Conservation (phyloP, 1,139 yeast species). For the Arxiozyma slooffiae region DNA sequence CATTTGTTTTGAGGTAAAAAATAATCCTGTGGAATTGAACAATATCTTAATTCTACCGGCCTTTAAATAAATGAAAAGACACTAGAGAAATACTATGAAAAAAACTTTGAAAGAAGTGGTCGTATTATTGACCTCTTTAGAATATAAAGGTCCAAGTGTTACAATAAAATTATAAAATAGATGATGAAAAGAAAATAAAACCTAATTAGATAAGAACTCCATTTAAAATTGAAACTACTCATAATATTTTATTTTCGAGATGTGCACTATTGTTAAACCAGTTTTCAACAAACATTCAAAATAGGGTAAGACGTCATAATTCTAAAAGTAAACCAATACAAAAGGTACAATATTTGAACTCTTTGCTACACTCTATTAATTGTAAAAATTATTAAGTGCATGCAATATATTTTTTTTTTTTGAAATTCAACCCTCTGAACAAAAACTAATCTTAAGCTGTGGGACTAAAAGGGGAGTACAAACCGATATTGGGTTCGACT, state of each 20-base stretch:
- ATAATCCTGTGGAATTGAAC: constrained; percentile 13
- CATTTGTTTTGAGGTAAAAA: constrained; percentile 29
- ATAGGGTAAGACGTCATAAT: constrained; percentile 31
- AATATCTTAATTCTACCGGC: constrained; percentile 37
- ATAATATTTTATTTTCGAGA: constrained; percentile 56
- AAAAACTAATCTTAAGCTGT: constrained; percentile 70
- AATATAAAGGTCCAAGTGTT: constrained; percentile 70
- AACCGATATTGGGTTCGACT: constrained; percentile 66
- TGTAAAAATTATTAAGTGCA: constrained; percentile 38
- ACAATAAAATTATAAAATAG: constrained; percentile 41
- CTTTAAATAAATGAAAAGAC: constrained; percentile 17
- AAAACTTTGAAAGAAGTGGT: constrained; percentile 13
- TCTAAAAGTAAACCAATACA: constrained; percentile 9
- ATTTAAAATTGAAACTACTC: constrained; percentile 42
- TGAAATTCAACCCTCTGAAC: constrained; percentile 59
- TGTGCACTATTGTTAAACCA: constrained; percentile 74
- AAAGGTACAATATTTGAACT: constrained; percentile 7
- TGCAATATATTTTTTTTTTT: constrained; percentile 58
- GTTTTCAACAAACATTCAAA: constrained; percentile 38
- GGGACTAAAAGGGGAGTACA: constrained; percentile 90
- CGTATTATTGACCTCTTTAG: constrained; percentile 38
- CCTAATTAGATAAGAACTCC: constrained; percentile 25
- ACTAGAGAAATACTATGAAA: constrained; percentile 14
- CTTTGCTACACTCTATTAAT: constrained; percentile 24
- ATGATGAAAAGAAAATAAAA: constrained; percentile 24